phyloP scores from a whole-genome alignment of 176 grass and related monocot genomes.

The Aegilops umbellulata region DNA sequence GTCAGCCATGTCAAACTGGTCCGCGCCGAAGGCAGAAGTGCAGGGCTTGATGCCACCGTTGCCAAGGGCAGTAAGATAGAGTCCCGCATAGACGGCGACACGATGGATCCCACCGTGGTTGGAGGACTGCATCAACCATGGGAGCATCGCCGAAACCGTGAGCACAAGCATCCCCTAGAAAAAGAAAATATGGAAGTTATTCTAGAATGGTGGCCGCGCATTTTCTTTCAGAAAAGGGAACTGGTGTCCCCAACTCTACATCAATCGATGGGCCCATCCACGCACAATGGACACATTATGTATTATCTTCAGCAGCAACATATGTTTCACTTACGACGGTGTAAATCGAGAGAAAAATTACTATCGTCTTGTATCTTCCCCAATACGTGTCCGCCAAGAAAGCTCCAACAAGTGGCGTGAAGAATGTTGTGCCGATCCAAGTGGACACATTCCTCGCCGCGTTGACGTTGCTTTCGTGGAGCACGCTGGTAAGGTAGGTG shows the following conservation, averaged over 20 bases:
- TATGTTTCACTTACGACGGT: constrained; percentile 31
- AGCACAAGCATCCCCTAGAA: constrained; percentile 32
- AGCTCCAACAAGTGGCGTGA: constrained; percentile 56
- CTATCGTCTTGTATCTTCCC: constrained; percentile 56
- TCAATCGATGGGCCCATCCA: neutral
- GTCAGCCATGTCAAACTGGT: constrained; percentile 61
- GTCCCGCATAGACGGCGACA: neutral
- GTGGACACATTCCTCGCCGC: constrained; percentile 60
- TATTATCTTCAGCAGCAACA: neutral
- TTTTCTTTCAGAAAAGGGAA: neutral
- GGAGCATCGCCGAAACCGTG: constrained; percentile 23
- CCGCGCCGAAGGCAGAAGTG: constrained; percentile 64
- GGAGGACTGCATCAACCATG: neutral
- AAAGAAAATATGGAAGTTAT: no score
- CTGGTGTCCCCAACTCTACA: neutral
- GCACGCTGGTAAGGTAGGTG: constrained; percentile 52
- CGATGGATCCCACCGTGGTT: neutral
- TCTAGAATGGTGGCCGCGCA: no score
- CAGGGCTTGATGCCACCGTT: constrained; percentile 67
- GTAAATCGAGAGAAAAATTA: constrained; percentile 41
- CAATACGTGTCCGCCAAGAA: constrained; percentile 77
- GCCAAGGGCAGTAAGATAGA: constrained; percentile 57
- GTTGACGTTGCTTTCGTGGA: constrained; percentile 46
- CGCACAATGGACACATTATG: neutral
- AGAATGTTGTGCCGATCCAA: constrained; percentile 64